Evolutionary conservation across 148 eudicot species (phyloP).

Genomic region (Rhododendron simsii): DNA sequence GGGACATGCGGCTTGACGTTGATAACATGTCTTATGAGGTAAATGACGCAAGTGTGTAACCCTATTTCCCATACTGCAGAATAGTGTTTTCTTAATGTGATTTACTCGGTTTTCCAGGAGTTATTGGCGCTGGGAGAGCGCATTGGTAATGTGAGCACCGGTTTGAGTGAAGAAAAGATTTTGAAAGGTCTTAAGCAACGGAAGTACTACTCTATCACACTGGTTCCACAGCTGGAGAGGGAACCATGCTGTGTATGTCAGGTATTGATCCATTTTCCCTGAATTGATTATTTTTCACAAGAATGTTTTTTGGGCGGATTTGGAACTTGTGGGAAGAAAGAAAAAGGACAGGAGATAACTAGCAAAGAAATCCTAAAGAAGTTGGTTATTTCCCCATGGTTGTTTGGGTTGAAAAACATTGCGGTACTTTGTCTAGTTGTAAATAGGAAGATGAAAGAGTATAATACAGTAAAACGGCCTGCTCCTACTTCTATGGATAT

Average conservation of each 20-base stretch:
- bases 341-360: neutral
- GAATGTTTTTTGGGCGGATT: neutral
- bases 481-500: too few relatives aligned
- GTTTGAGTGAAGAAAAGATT: slow-evolving; percentile 67
- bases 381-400: neutral
- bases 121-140: slow-evolving; percentile 86
- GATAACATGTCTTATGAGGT: slow-evolving; percentile 99
- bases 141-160: slow-evolving; percentile 82
- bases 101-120: slow-evolving; percentile 39
- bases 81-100: neutral
- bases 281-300: neutral
- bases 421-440: neutral
- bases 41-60: neutral
- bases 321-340: neutral
- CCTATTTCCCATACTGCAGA: neutral
- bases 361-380: neutral
- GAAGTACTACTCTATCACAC: slow-evolving; percentile 33
- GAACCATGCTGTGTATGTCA: slow-evolving; percentile 94
- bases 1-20: slow-evolving; percentile 96
- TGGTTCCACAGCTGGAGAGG: slow-evolving; percentile 34
- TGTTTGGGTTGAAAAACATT: neutral
- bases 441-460: neutral
- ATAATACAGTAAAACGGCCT: neutral
- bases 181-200: slow-evolving; percentile 45
- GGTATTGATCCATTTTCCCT: slow-evolving; percentile 30